Percentiles rank a stretch among this genome's conserved stretches.
phyloP scores from a whole-genome alignment of 306 rosid genomes.

The Calophaca sinica region DNA sequence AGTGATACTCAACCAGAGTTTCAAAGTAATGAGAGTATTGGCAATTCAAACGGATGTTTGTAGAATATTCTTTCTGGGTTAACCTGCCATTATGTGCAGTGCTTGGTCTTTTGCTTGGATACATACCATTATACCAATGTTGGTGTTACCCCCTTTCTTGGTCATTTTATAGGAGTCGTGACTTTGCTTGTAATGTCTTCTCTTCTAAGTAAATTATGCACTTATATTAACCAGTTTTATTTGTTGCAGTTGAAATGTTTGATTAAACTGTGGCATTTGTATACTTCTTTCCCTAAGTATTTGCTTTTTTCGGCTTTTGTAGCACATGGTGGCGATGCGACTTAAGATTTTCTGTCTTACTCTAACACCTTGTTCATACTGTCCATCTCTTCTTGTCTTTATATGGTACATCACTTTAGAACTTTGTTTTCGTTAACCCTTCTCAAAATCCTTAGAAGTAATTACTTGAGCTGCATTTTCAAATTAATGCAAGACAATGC shows the following conservation, averaged over 20 bases:
- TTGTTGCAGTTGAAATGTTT: background rate
- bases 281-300: background rate
- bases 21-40: background rate
- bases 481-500: too few relatives aligned
- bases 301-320: background rate
- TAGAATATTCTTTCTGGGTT: too few relatives aligned
- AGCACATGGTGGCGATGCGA: background rate
- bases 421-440: too few relatives aligned
- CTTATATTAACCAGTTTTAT: background rate
- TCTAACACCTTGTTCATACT: too few relatives aligned
- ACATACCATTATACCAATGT: too few relatives aligned
- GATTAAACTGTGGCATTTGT: background rate
- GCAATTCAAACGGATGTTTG: too few relatives aligned
- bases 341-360: background rate
- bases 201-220: background rate
- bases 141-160: too few relatives aligned
- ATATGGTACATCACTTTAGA: too few relatives aligned
- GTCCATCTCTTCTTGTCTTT: too few relatives aligned
- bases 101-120: background rate
- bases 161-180: background rate
- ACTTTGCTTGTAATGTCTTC: constrained; percentile 19
- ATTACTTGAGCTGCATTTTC: too few relatives aligned
- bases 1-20: background rate
- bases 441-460: too few relatives aligned
- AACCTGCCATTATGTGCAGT: too few relatives aligned